These are phyloP conservation scores for Galerina sulciceps DNA, from an alignment of 768 basidiomycete species.

Conservation along the genomic window DNA sequence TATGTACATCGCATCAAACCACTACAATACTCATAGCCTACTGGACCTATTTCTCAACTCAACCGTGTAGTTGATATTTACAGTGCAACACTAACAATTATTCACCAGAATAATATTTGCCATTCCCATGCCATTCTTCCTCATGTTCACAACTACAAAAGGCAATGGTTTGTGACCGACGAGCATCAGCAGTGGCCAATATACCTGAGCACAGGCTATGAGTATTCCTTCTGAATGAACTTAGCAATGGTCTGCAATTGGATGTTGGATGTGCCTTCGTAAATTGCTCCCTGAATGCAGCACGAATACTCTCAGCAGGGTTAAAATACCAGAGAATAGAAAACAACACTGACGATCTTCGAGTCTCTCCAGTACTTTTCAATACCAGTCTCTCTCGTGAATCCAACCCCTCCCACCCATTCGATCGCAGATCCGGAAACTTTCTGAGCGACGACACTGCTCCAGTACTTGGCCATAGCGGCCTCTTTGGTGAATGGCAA, in stretches of 20 bases:
- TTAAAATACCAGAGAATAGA: background rate
- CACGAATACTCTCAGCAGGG: background rate
- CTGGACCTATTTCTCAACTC: background rate
- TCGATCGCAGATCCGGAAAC: conserved; percentile 92
- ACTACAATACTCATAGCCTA: too few relatives aligned
- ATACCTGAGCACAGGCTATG: conserved; percentile 35
- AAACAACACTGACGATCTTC: conserved; percentile 74
- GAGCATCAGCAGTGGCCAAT: too few relatives aligned
- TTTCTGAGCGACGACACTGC: conserved; percentile 85
- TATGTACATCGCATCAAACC: background rate
- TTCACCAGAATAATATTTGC: too few relatives aligned
- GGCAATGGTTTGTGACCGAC: too few relatives aligned
- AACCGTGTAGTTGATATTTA: background rate
- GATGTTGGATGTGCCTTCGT: conserved; percentile 97
- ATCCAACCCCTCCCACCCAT: conserved; percentile 94
- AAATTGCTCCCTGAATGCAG: conserved; percentile 74
- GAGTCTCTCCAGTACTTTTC: conserved; percentile 98
- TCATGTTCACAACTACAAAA: too few relatives aligned
- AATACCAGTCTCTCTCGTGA: conserved; percentile 91
- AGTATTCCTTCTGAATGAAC: conserved; percentile 85
- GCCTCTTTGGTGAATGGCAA: conserved; percentile 88
- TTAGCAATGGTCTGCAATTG: conserved; percentile 96
- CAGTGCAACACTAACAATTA: background rate
- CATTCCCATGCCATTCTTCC: too few relatives aligned
- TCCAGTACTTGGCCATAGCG: conserved; percentile 97